A percentile compares a stretch with the other conserved stretches of the same genome.
Evolutionary conservation across 1,284 basidiomycete species (phyloP).

Genomic region (Microbotryomycetes sp.): DNA sequence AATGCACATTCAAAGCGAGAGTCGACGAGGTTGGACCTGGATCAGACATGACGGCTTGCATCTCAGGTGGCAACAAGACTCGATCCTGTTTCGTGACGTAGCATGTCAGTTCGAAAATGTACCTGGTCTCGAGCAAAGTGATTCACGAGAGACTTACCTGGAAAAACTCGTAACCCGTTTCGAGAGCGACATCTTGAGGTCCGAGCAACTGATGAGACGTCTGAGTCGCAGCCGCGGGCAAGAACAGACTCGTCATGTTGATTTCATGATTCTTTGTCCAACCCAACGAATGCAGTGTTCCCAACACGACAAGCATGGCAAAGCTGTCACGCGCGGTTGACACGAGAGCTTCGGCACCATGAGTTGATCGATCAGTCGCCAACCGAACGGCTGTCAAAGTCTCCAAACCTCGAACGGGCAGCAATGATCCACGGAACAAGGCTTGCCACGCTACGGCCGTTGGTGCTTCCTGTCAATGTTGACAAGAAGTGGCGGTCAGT

Average conservation of each 20-base stretch:
- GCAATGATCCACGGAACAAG: slow-evolving; percentile 8
- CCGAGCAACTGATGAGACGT: slow-evolving; percentile 2
- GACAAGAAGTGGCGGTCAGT: not conserved
- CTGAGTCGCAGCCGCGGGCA: not conserved
- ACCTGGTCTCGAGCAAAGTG: not conserved
- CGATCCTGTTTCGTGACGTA: slow-evolving; percentile 6
- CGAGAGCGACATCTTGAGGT: slow-evolving; percentile 10
- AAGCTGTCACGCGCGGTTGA: slow-evolving; percentile 20
- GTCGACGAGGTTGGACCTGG: slow-evolving; percentile 6
- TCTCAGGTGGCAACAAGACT: slow-evolving; percentile 25
- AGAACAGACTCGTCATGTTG: slow-evolving; percentile 15
- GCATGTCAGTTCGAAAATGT: not conserved
- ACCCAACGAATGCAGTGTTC: slow-evolving; percentile 18
- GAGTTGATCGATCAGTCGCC: slow-evolving; percentile 11
- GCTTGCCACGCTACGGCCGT: slow-evolving; percentile 20
- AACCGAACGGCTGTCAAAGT: slow-evolving; percentile 15
- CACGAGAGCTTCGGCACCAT: slow-evolving; percentile 4
- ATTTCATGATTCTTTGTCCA: slow-evolving; percentile 16
- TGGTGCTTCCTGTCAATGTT: slow-evolving; percentile 21
- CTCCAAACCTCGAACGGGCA: slow-evolving; percentile 15
- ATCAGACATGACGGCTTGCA: slow-evolving; percentile 17
- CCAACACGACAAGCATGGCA: slow-evolving; percentile 22
- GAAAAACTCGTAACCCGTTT: slow-evolving; percentile 23
- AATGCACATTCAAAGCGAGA: slow-evolving; percentile 23
- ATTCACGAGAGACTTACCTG: slow-evolving; percentile 6